Percentiles rank a stretch among this genome's conserved stretches.
Evolutionary conservation across 2,329 filamentous ascomycete genomes (phyloP).

Genomic region (Aureobasidium sp.): DNA sequence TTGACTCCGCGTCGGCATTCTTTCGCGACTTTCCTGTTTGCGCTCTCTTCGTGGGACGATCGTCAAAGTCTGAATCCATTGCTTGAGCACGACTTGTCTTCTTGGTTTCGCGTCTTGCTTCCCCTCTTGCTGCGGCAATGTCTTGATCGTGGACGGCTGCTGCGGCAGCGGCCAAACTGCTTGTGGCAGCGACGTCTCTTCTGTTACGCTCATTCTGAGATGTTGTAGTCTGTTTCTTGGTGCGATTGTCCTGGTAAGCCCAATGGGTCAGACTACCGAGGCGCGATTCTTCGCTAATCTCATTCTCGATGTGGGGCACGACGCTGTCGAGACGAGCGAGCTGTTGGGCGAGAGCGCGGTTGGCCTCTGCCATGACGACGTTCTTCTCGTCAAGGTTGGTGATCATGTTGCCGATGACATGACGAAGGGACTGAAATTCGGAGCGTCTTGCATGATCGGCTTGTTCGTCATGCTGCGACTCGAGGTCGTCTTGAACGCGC

Average conservation of each 20-base stretch:
- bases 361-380: conserved; percentile 87
- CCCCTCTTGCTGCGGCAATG: conserved; percentile 71
- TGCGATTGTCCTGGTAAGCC: conserved; percentile 80
- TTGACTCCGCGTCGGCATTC: conserved; percentile 42
- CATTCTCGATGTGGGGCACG: conserved; percentile 76
- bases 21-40: conserved; percentile 59
- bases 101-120: conserved; percentile 70
- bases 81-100: conserved; percentile 57
- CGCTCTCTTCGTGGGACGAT: conserved; percentile 57
- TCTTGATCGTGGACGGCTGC: conserved; percentile 74
- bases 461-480: conserved; percentile 27
- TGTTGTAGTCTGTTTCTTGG: conserved; percentile 44
- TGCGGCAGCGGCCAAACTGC: conserved; percentile 61
- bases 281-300: conserved; percentile 92
- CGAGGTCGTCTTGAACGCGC: conserved; percentile 14
- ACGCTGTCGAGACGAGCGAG: conserved; percentile 77
- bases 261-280: conserved; percentile 88
- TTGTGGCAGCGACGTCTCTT: conserved; percentile 69
- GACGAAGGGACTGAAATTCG: conserved; percentile 70
- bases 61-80: conserved; percentile 74
- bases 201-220: conserved; percentile 65
- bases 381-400: conserved; percentile 95
- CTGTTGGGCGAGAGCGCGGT: conserved; percentile 80
- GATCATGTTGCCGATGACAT: conserved; percentile 76
- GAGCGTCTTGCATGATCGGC: conserved; percentile 61